Base-by-base conservation (phyloP, 306 rosid genomes). In the Dalbergia cochinchinensis region DNA sequence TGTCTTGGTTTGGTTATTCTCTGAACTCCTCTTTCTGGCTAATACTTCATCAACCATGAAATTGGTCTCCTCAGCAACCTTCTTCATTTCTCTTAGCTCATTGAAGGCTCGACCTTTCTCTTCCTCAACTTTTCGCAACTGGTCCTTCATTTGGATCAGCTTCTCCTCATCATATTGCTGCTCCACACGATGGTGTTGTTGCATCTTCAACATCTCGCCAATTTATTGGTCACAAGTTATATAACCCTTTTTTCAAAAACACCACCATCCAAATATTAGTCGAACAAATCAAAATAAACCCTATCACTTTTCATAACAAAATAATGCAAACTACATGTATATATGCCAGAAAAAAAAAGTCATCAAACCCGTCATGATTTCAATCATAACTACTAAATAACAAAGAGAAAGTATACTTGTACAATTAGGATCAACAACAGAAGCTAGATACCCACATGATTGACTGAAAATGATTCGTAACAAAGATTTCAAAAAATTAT, bases 51-150 rank as follows among this genome's bases (percentile, higher is more conserved):
- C 79, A 14, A 65, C 55, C 79, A 54, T 78, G 55, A 45, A 50
- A 75, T 79, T 80, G 34, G 85, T 80, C 57, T 70, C 53, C 15
- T 64, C 48, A n/a, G 79, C 64, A 20, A 10, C 35, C 68, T 2
- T 69, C 57, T 69, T 76, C 33, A 62, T 69, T 33, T 85, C 82
- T 34, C 42, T 48, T 5, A 82, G 82, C 31, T 85, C 87, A 3
- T 80, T 42, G 44, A 78, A 66, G 41, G 76, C 89, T 65, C 53
- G 64, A 26, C 72, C 80, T 78, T 88, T 83, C 8, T 91, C 86
- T 47, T 69, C 77, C 37, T 90, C 94, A 8, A 31, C 10, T 35
- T 59, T 75, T 37, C 70, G 13, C 15, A 79, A 42, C 10, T 76
- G 85, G 35, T 79, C 83, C 51, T 45, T 68, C 31, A 19, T 57